Base-by-base conservation (phyloP, 371 early-diverging fungal genomes). In the Mortierella sp. region DNA sequence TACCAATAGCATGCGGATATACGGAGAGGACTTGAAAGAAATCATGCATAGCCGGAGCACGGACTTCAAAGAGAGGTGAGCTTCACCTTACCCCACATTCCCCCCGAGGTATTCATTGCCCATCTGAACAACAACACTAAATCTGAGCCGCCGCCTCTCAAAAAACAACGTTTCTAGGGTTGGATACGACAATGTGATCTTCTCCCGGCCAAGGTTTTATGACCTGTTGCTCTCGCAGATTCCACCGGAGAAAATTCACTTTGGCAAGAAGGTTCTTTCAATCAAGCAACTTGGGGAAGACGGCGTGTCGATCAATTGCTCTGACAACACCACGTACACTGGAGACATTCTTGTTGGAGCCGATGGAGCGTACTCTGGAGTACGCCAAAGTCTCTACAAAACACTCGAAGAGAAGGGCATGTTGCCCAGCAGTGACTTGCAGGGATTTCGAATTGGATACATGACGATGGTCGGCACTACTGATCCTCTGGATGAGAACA, bases 391-490 rank as follows among this genome's bases (percentile, higher is more conserved):
- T 16, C 16, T 57, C 14, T 55, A 40, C 13, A 54, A 47, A 21
- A 10, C 19, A 2, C 34, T 67, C 19, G 41, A 44, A 2, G 45
- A 55, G 31, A 56, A 60, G 10, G 27, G n/a, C 16, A 9, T 21
- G 22, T 47, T 67, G 13, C 67, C 68, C n/a, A 40, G 25, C 2
- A 24, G 31, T 5, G 68, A 67, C 39, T n/a, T 17, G 2, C 29
- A 47, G 46, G 29, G 41, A 7, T 24, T 57, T 16, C 1, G 4
- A 9, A 49, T 55, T 14, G 63, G 56, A 2, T 43, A 50, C 37
- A 22, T 46, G 22, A 44, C 27, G 9, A 52, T 65, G 52, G 54
- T 58, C 1, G 65, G 65, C 8, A 43, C 55, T 17, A 41, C 65
- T 6, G 19, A 56, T 8, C 39, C 65, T 0, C 5, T 53, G 39